phyloP scores from a whole-genome alignment of 495 filamentous ascomycete genomes.

The Jackrogersella minutella region DNA sequence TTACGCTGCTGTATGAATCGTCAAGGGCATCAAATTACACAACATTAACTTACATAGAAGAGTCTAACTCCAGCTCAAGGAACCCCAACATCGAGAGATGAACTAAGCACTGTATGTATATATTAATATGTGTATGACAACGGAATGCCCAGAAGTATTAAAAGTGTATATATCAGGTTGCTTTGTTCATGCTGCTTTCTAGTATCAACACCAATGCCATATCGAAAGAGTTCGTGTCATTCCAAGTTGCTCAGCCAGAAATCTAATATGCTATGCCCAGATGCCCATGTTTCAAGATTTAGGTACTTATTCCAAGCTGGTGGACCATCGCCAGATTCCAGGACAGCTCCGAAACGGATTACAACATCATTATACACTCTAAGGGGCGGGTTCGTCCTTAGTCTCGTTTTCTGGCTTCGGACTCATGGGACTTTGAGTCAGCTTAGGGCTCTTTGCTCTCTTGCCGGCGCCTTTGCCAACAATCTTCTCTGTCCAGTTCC shows the following conservation, averaged over 20 bases:
- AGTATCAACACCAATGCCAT: conserved; percentile 5
- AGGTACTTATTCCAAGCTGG: not conserved
- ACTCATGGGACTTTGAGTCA: conserved; percentile 1
- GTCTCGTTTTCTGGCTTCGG: not conserved
- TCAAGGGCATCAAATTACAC: too few relatives aligned
- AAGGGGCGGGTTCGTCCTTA: not conserved
- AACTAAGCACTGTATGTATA: not conserved
- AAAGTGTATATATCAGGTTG: conserved; percentile 7
- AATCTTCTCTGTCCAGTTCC: conserved; percentile 68
- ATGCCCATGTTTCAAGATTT: conserved; percentile 5
- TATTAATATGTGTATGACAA: not conserved
- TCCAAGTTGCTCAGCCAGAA: conserved; percentile 16
- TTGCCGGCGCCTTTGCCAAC: conserved; percentile 56
- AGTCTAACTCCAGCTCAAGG: too few relatives aligned
- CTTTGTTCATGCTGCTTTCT: not conserved
- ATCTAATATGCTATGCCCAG: conserved; percentile 18
- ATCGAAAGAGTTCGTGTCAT: conserved; percentile 7
- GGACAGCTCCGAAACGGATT: not conserved
- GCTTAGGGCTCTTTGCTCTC: conserved; percentile 19
- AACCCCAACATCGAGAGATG: too few relatives aligned
- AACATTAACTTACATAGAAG: too few relatives aligned
- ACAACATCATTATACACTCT: not conserved
- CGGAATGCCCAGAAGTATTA: conserved; percentile 9
- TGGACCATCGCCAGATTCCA: not conserved
- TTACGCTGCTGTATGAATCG: too few relatives aligned